Evolutionary conservation across 306 rosid species (phyloP).

Genomic region (Benincasa hispida): DNA sequence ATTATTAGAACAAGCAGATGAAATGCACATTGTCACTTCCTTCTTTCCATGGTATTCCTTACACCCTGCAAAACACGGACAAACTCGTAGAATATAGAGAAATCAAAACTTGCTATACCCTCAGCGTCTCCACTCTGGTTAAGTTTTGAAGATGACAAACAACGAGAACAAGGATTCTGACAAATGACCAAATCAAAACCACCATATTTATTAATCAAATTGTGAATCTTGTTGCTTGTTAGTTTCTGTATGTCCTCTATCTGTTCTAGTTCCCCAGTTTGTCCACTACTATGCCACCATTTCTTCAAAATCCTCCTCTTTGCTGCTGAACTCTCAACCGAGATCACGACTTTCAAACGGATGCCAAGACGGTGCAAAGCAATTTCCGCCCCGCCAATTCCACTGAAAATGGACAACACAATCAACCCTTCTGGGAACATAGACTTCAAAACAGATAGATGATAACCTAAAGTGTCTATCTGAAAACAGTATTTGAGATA

Average conservation of each 20-base stretch:
- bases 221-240: conserved; percentile 40
- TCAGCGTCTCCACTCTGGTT: conserved; percentile 1
- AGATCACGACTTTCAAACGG: conserved; percentile 50
- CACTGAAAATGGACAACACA: conserved; percentile 57
- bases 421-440: conserved; percentile 60
- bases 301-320: conserved; percentile 60
- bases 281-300: conserved; percentile 70
- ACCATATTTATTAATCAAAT: conserved; percentile 35
- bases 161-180: conserved; percentile 46
- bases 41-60: conserved; percentile 36
- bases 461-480: conserved; percentile 71
- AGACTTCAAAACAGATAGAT: conserved; percentile 56
- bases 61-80: conserved; percentile 65
- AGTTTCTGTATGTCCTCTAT: conserved; percentile 60
- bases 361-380: conserved; percentile 68
- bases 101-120: conserved; percentile 34
- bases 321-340: conserved; percentile 49
- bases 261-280: conserved; percentile 58
- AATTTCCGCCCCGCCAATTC: conserved; percentile 81
- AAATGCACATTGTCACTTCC: conserved; percentile 14
- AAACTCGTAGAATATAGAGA: conserved; percentile 57
- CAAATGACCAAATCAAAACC: conserved; percentile 58
- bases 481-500: conserved; percentile 60
- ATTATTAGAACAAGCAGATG: neutral
- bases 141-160: conserved; percentile 13